Conservation (phyloP, 352 stramenopile genomes). For the Pilasporangium apinafurcum region DNA sequence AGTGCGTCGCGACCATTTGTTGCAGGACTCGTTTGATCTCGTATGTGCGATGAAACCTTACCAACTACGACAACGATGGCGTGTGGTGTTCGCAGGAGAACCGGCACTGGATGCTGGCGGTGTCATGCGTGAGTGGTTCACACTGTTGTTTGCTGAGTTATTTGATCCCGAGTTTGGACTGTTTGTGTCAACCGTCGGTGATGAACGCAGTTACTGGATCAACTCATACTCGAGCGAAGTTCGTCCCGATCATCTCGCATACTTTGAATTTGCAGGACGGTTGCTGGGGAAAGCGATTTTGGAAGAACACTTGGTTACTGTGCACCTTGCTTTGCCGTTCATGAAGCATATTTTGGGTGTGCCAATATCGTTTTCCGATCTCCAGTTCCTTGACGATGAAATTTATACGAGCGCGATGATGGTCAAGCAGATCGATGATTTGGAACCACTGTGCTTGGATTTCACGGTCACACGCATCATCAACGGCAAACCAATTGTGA, state of each 20-base stretch:
- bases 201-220: constrained; percentile 82
- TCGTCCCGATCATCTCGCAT: constrained; percentile 55
- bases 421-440: constrained; percentile 65
- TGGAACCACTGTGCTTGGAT: constrained; percentile 71
- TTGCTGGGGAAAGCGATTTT: constrained; percentile 86
- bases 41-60: constrained; percentile 74
- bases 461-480: constrained; percentile 75
- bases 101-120: constrained; percentile 82
- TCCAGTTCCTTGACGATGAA: constrained; percentile 86
- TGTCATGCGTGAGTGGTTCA: constrained; percentile 89
- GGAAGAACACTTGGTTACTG: constrained; percentile 74
- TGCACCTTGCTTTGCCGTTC: constrained; percentile 76
- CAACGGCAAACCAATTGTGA: constrained; percentile 48
- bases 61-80: constrained; percentile 77
- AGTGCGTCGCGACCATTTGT: constrained; percentile 72
- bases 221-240: constrained; percentile 64
- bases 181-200: constrained; percentile 63
- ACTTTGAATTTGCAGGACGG: constrained; percentile 74
- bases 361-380: constrained; percentile 84
- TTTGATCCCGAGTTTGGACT: constrained; percentile 78
- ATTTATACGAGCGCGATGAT: constrained; percentile 70
- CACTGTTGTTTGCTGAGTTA: constrained; percentile 69
- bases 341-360: constrained; percentile 87
- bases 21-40: constrained; percentile 84
- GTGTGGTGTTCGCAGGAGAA: constrained; percentile 84